Evolutionary conservation across 495 filamentous ascomycete species (phyloP).

Genomic region (Podospora didyma): DNA sequence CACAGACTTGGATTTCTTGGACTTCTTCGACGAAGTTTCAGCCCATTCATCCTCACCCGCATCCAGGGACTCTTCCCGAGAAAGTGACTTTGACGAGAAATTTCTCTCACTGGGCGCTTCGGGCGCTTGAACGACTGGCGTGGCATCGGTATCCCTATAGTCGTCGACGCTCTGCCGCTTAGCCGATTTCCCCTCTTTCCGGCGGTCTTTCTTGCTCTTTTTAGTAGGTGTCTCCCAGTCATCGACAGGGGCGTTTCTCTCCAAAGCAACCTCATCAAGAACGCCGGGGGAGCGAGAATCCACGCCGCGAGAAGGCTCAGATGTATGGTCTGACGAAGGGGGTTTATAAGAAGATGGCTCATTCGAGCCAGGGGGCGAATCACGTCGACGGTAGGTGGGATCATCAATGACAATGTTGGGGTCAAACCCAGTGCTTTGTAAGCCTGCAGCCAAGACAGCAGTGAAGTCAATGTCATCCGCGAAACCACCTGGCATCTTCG

Average conservation of each 20-base stretch:
- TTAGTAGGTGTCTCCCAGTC: conserved; percentile 16
- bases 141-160: background rate
- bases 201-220: conserved; percentile 1
- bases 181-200: conserved; percentile 9
- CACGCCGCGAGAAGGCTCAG: conserved; percentile 4
- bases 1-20: conserved; percentile 30
- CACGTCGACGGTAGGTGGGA: conserved; percentile 55
- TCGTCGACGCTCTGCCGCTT: background rate
- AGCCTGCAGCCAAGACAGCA: conserved; percentile 64
- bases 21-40: conserved; percentile 20
- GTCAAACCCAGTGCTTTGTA: conserved; percentile 65
- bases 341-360: conserved; percentile 40
- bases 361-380: conserved; percentile 60
- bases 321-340: conserved; percentile 37
- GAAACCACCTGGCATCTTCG: conserved; percentile 47
- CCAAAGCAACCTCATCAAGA: conserved; percentile 8
- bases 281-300: background rate
- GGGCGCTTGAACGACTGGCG: background rate
- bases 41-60: conserved; percentile 14
- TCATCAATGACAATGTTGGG: conserved; percentile 67
- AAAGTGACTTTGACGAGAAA: background rate
- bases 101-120: background rate
- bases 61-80: conserved; percentile 1
- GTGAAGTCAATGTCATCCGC: conserved; percentile 64
- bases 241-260: conserved; percentile 10